Base-by-base conservation (phyloP, 768 basidiomycete species). In the Russula compacta region DNA sequence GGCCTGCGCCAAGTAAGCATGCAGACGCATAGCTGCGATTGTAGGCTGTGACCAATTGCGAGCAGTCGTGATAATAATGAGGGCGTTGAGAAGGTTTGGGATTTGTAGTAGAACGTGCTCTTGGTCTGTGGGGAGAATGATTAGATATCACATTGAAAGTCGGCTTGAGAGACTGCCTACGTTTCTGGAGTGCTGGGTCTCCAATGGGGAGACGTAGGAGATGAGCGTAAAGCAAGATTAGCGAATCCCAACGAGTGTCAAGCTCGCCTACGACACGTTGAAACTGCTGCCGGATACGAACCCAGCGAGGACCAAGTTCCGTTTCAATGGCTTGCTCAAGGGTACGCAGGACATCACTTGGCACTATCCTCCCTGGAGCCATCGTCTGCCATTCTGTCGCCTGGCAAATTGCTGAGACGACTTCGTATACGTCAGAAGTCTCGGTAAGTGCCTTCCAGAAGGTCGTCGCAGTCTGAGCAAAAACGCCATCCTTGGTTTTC, bases 361-460 rank as follows among this genome's bases (percentile, higher is more conserved):
- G 67, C 53, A 68, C 12, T 67, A 58, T 32, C 14, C 49, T 61
- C 51, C 71, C 75, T 53, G 70, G 64, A 19, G 67, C 58, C 4
- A 73, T 69, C 6, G 73, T 67, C 69, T 92, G 88, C 75, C 80
- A 83, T 67, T 79, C 74, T 69, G 81, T 87, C 0, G 84, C 82
- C 63, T 81, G 77, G 29, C 85, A 82, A 19, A 98, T 76, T 3
- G 87, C 79, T 19, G 81, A 80, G 60, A 97, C 71, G 11, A 95
- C 77, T 49, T 91, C 86, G 35, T 81, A 77, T 65, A 92, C 81
- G 0, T 78, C 79, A 8, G 88, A 85, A 29, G 87, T 84, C 69
- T 99, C 95, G 33, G 79, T 82, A n/a, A 98, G 67, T 4, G 80
- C 77, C 70, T 88, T 91, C 85, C 97, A 99, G 76, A 93, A 93